A percentile compares a stretch with the other conserved stretches of the same genome.
phyloP scores from a whole-genome alignment of 139 green algal genomes.

The Auxenochlorella pyrenoidosa region DNA sequence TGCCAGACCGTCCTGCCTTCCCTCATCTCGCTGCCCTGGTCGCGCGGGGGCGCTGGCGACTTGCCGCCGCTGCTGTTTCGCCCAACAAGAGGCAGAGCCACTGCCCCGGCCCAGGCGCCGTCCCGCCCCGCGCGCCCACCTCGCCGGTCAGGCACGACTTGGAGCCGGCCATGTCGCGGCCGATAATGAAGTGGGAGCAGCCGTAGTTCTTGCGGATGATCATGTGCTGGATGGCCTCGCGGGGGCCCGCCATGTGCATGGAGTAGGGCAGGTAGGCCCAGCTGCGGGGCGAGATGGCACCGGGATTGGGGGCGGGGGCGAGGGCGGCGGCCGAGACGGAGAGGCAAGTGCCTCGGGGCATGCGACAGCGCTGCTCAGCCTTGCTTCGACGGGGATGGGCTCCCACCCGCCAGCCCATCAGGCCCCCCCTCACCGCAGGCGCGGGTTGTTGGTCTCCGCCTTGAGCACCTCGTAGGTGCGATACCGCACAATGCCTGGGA shows the following conservation, averaged over 20 bases:
- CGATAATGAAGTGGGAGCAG: constrained; percentile 98
- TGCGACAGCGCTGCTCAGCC: no score
- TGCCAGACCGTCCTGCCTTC: no score
- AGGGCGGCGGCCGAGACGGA: neutral
- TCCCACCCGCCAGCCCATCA: no score
- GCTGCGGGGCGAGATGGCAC: neutral
- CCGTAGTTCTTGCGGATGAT: constrained; percentile 97
- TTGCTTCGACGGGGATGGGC: no score
- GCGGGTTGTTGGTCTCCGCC: constrained; percentile 81
- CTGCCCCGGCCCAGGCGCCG: no score
- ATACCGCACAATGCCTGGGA: constrained; percentile 93
- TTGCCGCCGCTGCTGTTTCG: no score
- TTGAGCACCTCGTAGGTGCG: constrained; percentile 96
- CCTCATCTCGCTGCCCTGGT: no score
- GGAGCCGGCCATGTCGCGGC: constrained; percentile 93
- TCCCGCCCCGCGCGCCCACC: neutral
- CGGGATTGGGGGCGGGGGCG: neutral
- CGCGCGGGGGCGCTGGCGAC: no score
- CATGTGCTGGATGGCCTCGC: constrained; percentile 97
- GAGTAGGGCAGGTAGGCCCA: constrained; percentile 96
- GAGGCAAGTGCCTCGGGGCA: no score
- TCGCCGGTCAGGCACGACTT: constrained; percentile 87
- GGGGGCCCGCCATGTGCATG: constrained; percentile 96
- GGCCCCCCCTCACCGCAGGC: constrained; percentile 79
- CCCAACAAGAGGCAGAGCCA: no score